These are phyloP conservation scores for Neonectria punicea DNA, from an alignment of 2,329 filamentous ascomycete genomes.

Conservation along the genomic window DNA sequence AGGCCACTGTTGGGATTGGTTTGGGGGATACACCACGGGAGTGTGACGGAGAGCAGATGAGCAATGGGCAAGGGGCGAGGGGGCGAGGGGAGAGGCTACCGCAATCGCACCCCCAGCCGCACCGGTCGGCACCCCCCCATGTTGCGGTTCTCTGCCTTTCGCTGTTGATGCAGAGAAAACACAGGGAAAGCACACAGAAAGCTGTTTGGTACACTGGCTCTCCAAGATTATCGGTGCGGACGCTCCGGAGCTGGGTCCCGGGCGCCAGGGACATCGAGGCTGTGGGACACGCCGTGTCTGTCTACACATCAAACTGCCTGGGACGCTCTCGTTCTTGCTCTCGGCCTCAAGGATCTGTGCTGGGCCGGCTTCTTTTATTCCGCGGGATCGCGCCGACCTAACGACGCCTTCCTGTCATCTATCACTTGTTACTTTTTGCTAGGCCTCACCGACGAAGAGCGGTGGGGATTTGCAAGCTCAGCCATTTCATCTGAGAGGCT, in stretches of 20 bases:
- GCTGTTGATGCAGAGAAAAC: conserved; percentile 37
- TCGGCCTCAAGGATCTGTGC: conserved; percentile 24
- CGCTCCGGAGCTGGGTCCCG: conserved; percentile 21
- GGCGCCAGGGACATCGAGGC: conserved; percentile 32
- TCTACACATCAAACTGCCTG: conserved; percentile 34
- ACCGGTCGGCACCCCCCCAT: conserved; percentile 34
- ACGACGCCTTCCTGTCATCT: conserved; percentile 38
- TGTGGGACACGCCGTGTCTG: conserved; percentile 35
- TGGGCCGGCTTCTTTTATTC: conserved; percentile 23
- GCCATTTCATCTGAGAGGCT: conserved; percentile 31
- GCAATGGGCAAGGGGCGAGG: conserved; percentile 19
- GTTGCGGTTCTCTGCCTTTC: conserved; percentile 31
- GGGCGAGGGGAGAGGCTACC: not conserved
- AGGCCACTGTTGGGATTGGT: conserved; percentile 26
- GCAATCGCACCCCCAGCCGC: conserved; percentile 31
- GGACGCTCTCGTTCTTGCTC: conserved; percentile 28
- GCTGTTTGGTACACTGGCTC: conserved; percentile 41
- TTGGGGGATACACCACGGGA: conserved; percentile 36
- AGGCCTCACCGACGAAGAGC: conserved; percentile 35
- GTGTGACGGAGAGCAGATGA: conserved; percentile 40
- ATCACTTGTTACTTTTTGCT: conserved; percentile 44
- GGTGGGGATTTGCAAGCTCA: conserved; percentile 40
- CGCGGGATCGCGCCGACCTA: conserved; percentile 19
- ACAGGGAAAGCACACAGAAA: conserved; percentile 30
- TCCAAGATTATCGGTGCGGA: conserved; percentile 28